A percentile compares a stretch with the other conserved stretches of the same genome.
These are phyloP conservation scores for Candida smagusa DNA, from an alignment of 1,139 yeast genomes.

Conservation along the genomic window DNA sequence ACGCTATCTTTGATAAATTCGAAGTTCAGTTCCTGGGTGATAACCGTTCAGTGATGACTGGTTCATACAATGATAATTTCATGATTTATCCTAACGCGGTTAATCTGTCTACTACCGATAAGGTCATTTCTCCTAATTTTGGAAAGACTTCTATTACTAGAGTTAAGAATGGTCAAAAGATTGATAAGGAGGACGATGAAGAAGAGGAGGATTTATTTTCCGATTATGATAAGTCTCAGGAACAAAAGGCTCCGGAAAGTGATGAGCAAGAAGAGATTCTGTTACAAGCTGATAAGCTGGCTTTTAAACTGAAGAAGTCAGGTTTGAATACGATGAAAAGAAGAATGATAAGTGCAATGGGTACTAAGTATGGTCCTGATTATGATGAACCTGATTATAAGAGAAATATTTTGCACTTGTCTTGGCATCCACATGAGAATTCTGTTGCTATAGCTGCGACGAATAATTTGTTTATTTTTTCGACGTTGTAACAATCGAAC, in stretches of 20 bases:
- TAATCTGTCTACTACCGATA: constrained; percentile 18
- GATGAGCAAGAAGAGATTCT: constrained; percentile 72
- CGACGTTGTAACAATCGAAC: constrained; percentile 48
- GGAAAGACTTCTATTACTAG: constrained; percentile 15
- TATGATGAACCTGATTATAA: constrained; percentile 90
- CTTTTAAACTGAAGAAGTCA: constrained; percentile 77
- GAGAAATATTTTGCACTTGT: constrained; percentile 89
- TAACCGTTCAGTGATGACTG: constrained; percentile 90
- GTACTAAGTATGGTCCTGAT: constrained; percentile 43
- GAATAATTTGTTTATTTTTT: constrained; percentile 81
- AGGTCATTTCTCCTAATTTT: constrained; percentile 15
- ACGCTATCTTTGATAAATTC: constrained; percentile 96
- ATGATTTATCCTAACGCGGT: constrained; percentile 91
- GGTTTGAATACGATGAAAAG: constrained; percentile 37
- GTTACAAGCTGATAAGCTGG: constrained; percentile 96
- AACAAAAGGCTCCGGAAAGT: constrained; percentile 17
- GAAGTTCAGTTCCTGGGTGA: constrained; percentile 96
- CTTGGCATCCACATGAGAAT: constrained; percentile 98
- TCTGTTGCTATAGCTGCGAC: constrained; percentile 98
- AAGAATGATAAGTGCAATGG: constrained; percentile 46
- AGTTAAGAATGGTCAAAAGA: constrained; percentile 16
- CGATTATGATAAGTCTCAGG: constrained; percentile 27
- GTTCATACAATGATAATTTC: constrained; percentile 94
- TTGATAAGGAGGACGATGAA: constrained; percentile 6
- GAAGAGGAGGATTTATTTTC: constrained; percentile 38